Conservation (phyloP, 495 filamentous ascomycete species). For the Penicillium waksmanii region DNA sequence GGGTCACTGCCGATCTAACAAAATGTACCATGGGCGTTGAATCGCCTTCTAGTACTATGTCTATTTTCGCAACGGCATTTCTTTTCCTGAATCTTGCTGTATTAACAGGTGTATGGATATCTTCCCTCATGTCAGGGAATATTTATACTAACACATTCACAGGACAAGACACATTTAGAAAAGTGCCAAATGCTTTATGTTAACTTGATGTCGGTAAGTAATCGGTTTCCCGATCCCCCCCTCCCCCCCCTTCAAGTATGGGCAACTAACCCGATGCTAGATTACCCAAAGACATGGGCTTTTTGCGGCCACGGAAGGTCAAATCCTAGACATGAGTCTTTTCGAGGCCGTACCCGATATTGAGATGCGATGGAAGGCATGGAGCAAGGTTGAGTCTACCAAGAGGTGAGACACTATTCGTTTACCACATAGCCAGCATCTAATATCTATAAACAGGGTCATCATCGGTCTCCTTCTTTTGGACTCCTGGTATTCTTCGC, state of each 20-base stretch:
- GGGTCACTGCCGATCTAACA: slow-evolving; percentile 44
- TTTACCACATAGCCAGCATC: neutral
- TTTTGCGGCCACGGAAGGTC: slow-evolving; percentile 50
- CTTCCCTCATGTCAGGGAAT: neutral
- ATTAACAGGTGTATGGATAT: slow-evolving; percentile 49
- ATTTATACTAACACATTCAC: slow-evolving; percentile 20
- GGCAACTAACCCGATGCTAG: slow-evolving; percentile 28
- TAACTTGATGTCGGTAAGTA: slow-evolving; percentile 53
- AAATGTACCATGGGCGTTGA: slow-evolving; percentile 43
- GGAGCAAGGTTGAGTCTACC: slow-evolving; percentile 54
- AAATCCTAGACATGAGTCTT: slow-evolving; percentile 48
- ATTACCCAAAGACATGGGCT: slow-evolving; percentile 55
- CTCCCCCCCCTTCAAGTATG: neutral
- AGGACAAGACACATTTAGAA: slow-evolving; percentile 50
- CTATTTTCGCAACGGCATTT: slow-evolving; percentile 50
- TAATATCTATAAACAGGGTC: slow-evolving; percentile 29
- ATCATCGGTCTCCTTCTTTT: slow-evolving; percentile 53
- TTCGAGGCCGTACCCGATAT: slow-evolving; percentile 51
- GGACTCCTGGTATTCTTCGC: slow-evolving; percentile 56
- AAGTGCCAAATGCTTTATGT: slow-evolving; percentile 55
- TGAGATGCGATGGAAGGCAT: slow-evolving; percentile 56
- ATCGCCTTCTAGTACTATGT: slow-evolving; percentile 41
- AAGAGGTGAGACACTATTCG: slow-evolving; percentile 42
- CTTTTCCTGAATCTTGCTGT: slow-evolving; percentile 53
- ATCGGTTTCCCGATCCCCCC: neutral